Conservation (phyloP, 148 eudicot genomes). For the Diospyros kaki region DNA sequence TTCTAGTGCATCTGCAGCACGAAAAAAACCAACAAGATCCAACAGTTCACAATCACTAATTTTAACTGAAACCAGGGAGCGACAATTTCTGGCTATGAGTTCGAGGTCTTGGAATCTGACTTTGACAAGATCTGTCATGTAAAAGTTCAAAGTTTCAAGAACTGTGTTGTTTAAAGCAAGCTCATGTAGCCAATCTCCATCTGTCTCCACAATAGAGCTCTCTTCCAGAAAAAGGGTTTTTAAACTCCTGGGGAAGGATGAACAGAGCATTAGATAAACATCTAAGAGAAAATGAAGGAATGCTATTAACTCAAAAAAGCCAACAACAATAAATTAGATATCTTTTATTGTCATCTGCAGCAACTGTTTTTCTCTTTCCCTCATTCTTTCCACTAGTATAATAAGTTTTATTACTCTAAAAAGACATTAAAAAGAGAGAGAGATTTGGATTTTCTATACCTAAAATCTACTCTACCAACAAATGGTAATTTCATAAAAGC, state of each 20-base stretch:
- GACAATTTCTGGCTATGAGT: slow-evolving; percentile 64
- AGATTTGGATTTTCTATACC: too few species aligned
- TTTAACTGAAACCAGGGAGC: slow-evolving; percentile 55
- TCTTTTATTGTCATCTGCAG: not conserved
- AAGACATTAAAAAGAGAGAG: not conserved
- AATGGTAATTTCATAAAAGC: too few species aligned
- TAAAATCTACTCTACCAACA: too few species aligned
- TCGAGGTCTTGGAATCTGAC: slow-evolving; percentile 55
- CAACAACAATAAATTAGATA: not conserved
- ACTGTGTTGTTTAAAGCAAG: slow-evolving; percentile 59
- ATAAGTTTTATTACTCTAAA: too few species aligned
- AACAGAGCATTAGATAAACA: slow-evolving; percentile 1
- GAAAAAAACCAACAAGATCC: slow-evolving; percentile 51
- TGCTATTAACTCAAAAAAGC: not conserved
- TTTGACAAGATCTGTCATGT: slow-evolving; percentile 56
- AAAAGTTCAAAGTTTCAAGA: slow-evolving; percentile 70
- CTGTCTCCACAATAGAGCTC: slow-evolving; percentile 47
- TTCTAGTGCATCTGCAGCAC: slow-evolving; percentile 44
- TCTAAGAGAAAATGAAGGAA: not conserved
- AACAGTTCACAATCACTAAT: slow-evolving; percentile 57
- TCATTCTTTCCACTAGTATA: too few species aligned
- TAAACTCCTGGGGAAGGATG: slow-evolving; percentile 41
- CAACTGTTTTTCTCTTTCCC: not conserved
- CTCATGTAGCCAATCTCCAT: slow-evolving; percentile 77
- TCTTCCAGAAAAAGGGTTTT: slow-evolving; percentile 70